Evolutionary conservation across 1,284 basidiomycete species (phyloP).

Genomic region (Cutaneotrichosporon mucoides): DNA sequence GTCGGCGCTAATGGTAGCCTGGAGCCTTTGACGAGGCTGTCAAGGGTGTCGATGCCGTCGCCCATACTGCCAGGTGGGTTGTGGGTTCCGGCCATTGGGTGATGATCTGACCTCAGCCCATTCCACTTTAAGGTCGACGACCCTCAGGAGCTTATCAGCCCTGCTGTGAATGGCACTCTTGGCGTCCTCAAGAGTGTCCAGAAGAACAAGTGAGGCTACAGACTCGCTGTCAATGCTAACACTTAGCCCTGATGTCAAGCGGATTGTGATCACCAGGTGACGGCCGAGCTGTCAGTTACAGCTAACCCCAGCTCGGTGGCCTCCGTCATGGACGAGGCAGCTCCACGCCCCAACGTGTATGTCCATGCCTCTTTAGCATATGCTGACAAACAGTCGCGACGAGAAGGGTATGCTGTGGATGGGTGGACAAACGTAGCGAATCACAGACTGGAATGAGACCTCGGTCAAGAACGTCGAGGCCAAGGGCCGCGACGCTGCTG

Average conservation of each 20-base stretch:
- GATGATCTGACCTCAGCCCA: background rate
- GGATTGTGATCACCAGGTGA: conserved; percentile 63
- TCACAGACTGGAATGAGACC: conserved; percentile 60
- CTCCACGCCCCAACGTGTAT: conserved; percentile 9
- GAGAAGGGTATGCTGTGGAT: conserved; percentile 7
- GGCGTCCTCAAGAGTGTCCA: conserved; percentile 58
- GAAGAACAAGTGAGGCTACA: conserved; percentile 53
- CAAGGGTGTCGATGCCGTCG: conserved; percentile 58
- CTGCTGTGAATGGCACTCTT: conserved; percentile 62
- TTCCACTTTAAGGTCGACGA: conserved; percentile 28
- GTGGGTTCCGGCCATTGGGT: background rate
- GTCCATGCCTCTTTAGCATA: background rate
- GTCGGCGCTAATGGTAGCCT: conserved; percentile 44
- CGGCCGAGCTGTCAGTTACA: too few relatives aligned
- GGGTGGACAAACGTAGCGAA: background rate
- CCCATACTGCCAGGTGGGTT: conserved; percentile 27
- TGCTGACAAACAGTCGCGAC: conserved; percentile 3
- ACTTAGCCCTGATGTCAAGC: conserved; percentile 53
- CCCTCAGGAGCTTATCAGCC: conserved; percentile 56
- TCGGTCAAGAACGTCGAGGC: conserved; percentile 55
- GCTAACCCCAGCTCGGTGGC: conserved; percentile 57
- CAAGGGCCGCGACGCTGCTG: conserved; percentile 54
- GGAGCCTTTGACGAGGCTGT: conserved; percentile 69
- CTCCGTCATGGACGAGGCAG: conserved; percentile 51
- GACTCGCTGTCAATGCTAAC: background rate